phyloP scores from a whole-genome alignment of 495 filamentous ascomycete species.

The Podospora bellae-mahoneyi region DNA sequence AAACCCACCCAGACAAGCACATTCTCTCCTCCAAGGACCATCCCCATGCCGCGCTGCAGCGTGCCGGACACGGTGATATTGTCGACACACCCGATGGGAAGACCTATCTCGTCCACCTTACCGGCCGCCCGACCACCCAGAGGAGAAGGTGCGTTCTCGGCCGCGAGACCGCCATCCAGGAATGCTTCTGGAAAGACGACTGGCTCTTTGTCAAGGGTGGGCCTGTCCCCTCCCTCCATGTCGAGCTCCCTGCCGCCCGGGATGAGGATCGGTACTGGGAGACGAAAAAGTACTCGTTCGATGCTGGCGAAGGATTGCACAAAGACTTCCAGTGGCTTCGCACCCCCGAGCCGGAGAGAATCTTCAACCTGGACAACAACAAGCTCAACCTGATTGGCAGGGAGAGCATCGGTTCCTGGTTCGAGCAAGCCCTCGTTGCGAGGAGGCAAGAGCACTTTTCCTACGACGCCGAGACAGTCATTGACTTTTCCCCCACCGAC shows the following conservation, averaged over 20 bases:
- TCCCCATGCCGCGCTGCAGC: slow-evolving; percentile 46
- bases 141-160: slow-evolving; percentile 53
- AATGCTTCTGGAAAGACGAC: slow-evolving; percentile 52
- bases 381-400: slow-evolving; percentile 48
- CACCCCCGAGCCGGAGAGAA: slow-evolving; percentile 52
- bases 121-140: slow-evolving; percentile 52
- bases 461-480: slow-evolving; percentile 53
- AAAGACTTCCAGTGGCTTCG: slow-evolving; percentile 57
- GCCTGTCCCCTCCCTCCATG: slow-evolving; percentile 49
- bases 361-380: slow-evolving; percentile 41
- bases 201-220: slow-evolving; percentile 58
- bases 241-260: slow-evolving; percentile 47
- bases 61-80: slow-evolving; percentile 58
- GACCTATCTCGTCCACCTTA: slow-evolving; percentile 54
- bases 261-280: slow-evolving; percentile 53
- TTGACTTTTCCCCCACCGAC: slow-evolving; percentile 50
- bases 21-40: slow-evolving; percentile 47
- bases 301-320: slow-evolving; percentile 34
- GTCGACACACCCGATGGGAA: slow-evolving; percentile 56
- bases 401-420: slow-evolving; percentile 53
- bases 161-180: slow-evolving; percentile 54
- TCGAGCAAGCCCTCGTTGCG: slow-evolving; percentile 54
- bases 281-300: slow-evolving; percentile 49
- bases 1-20: slow-evolving; percentile 48
- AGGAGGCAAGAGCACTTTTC: slow-evolving; percentile 54